Conservation (phyloP, 2,329 filamentous ascomycete species). For the Pseudonectria foliicola region DNA sequence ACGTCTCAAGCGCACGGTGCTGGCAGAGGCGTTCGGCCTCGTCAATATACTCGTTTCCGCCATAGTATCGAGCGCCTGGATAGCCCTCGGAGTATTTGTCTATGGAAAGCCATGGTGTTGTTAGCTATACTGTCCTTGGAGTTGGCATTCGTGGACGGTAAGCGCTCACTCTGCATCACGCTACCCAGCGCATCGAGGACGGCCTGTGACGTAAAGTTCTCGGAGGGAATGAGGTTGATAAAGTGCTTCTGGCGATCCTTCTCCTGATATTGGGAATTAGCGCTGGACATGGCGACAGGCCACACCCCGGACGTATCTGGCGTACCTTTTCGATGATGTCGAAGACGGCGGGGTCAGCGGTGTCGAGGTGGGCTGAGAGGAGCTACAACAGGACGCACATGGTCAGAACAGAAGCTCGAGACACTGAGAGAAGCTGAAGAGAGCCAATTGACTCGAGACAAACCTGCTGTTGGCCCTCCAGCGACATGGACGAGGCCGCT, state of each 20-base stretch:
- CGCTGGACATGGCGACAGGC: not conserved
- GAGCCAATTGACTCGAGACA: slow-evolving; percentile 15
- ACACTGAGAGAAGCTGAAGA: slow-evolving; percentile 1
- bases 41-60: slow-evolving; percentile 94
- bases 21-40: slow-evolving; percentile 85
- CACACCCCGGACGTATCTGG: not conserved
- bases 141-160: not conserved
- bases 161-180: slow-evolving; percentile 77
- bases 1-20: slow-evolving; percentile 79
- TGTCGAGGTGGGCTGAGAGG: slow-evolving; percentile 68
- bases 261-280: slow-evolving; percentile 52
- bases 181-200: slow-evolving; percentile 87
- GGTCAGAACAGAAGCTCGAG: slow-evolving; percentile 9
- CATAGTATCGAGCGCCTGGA: slow-evolving; percentile 92
- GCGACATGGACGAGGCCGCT: slow-evolving; percentile 38
- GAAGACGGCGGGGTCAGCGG: slow-evolving; percentile 81
- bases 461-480: slow-evolving; percentile 56
- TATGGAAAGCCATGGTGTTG: slow-evolving; percentile 24
- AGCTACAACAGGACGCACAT: slow-evolving; percentile 47
- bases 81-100: slow-evolving; percentile 99
- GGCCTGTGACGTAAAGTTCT: slow-evolving; percentile 92
- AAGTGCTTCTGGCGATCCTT: slow-evolving; percentile 96
- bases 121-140: not conserved
- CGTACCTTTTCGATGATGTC: slow-evolving; percentile 84
- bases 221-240: slow-evolving; percentile 92